These are phyloP conservation scores for Glomus cerebriforme DNA, from an alignment of 192 early-diverging fungal species.

Conservation along the genomic window DNA sequence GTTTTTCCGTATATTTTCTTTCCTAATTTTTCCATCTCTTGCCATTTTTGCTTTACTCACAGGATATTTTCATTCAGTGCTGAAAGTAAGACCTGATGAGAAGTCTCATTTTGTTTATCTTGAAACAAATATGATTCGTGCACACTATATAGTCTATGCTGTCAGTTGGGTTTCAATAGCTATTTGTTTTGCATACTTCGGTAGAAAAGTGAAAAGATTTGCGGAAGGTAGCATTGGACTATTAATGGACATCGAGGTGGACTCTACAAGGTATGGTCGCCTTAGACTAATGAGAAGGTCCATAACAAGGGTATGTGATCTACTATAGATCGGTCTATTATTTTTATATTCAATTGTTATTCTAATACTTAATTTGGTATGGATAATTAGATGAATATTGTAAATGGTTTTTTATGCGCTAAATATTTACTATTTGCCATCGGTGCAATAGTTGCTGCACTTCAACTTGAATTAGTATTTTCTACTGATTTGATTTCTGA, in stretches of 20 bases:
- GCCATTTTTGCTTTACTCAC: conserved; percentile 1
- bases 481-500: neutral
- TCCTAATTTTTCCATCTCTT: neutral
- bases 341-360: neutral
- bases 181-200: conserved; percentile 5
- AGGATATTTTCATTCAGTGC: neutral
- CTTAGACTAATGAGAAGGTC: conserved; percentile 1
- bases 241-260: neutral
- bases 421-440: neutral
- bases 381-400: neutral
- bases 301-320: neutral
- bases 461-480: neutral
- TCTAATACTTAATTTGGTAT: neutral
- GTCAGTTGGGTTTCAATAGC: neutral
- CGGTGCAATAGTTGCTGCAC: neutral
- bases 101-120: neutral
- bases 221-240: neutral
- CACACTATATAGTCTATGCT: neutral
- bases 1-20: conserved; percentile 7
- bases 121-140: neutral
- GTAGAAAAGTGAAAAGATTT: conserved; percentile 8
- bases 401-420: conserved; percentile 12
- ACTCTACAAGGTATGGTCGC: neutral
- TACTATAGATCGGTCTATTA: neutral
- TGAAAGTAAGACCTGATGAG: neutral